phyloP scores from a whole-genome alignment of 176 grass and related monocot genomes.

The Oryza australiensis region DNA sequence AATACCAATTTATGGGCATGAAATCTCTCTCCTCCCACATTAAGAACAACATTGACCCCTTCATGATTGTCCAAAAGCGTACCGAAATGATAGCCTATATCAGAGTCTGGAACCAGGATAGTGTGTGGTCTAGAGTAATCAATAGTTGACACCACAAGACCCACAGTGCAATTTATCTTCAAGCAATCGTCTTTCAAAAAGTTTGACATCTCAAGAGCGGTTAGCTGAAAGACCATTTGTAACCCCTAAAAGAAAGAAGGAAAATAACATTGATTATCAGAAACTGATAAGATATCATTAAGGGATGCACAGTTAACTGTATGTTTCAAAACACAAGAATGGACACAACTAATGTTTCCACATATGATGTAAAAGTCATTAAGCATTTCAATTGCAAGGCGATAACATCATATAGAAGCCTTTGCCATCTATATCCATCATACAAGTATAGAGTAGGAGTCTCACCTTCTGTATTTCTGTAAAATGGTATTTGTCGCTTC shows the following conservation, averaged over 20 bases:
- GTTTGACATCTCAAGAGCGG: constrained; percentile 78
- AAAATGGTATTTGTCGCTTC: not conserved
- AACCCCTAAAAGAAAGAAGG: constrained; percentile 63
- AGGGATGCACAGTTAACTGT: not conserved
- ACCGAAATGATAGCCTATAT: constrained; percentile 82
- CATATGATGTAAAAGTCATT: not conserved
- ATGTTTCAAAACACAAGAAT: not conserved
- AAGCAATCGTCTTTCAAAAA: constrained; percentile 91
- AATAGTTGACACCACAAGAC: constrained; percentile 79
- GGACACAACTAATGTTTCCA: not conserved
- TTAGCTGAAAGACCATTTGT: constrained; percentile 75
- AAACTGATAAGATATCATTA: not conserved
- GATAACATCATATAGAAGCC: not conserved
- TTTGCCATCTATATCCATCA: not conserved
- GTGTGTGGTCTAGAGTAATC: constrained; percentile 69
- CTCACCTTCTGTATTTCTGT: not conserved
- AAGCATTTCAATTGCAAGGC: not conserved
- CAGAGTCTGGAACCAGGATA: constrained; percentile 73
- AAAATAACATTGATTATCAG: constrained; percentile 11
- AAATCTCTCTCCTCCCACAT: constrained; percentile 75
- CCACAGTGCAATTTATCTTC: constrained; percentile 96
- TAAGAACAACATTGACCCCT: constrained; percentile 79
- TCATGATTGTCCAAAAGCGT: constrained; percentile 75
- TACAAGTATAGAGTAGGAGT: not conserved
- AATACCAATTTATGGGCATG: constrained; percentile 87